These are phyloP conservation scores for Rhizopus stolonifer DNA, from an alignment of 371 early-diverging fungal species.

Conservation along the genomic window DNA sequence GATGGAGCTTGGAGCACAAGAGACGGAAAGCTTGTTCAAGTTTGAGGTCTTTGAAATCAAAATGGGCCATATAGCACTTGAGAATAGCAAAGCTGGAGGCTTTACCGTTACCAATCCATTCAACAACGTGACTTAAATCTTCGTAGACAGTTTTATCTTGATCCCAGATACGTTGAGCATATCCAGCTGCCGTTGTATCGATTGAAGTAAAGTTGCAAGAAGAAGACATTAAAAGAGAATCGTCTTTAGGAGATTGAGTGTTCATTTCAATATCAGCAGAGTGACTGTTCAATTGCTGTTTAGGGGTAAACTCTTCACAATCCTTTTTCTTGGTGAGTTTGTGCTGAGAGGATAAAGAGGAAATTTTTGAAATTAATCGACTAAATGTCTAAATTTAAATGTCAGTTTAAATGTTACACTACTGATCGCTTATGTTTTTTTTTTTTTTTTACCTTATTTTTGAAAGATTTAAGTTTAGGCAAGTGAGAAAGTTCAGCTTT, in stretches of 20 bases:
- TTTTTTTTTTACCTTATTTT: not conserved
- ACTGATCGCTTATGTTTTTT: not conserved
- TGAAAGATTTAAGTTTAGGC: not conserved
- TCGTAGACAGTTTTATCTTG: constrained; percentile 38
- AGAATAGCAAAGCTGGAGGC: constrained; percentile 56
- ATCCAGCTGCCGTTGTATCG: constrained; percentile 13
- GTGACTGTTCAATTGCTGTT: not conserved
- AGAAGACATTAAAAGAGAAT: constrained; percentile 13
- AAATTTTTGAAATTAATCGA: not conserved
- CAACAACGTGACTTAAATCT: constrained; percentile 33
- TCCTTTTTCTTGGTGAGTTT: not conserved
- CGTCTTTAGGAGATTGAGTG: not conserved
- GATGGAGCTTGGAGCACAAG: constrained; percentile 66
- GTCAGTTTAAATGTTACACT: not conserved
- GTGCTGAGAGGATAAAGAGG: not conserved
- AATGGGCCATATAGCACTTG: constrained; percentile 66
- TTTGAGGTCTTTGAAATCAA: constrained; percentile 63
- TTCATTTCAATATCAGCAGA: constrained; percentile 4
- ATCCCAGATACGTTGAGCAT: constrained; percentile 45
- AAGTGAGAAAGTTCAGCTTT: too few relatives aligned
- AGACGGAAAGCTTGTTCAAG: constrained; percentile 76
- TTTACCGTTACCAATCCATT: constrained; percentile 48
- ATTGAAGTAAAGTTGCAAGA: constrained; percentile 1
- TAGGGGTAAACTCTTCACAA: not conserved
- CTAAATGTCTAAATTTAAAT: not conserved